These are phyloP conservation scores for Cyclospora cayetanensis DNA, from an alignment of 169 alveolate species.

Conservation along the genomic window DNA sequence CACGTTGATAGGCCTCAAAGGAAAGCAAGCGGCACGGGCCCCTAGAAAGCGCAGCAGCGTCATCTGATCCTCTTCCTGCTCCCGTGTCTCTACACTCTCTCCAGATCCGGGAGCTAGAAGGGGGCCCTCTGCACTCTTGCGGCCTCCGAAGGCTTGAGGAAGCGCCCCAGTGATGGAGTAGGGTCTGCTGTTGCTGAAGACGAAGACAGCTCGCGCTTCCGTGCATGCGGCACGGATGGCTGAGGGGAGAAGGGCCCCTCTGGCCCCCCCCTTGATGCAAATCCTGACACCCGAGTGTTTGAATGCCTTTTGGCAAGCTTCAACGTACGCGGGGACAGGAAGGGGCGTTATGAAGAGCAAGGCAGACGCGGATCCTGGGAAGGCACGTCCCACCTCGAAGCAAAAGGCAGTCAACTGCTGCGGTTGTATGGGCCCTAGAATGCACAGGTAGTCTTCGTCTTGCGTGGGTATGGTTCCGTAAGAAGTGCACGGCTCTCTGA, in stretches of 20 bases:
- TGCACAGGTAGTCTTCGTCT: conserved; percentile 72
- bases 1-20: conserved; percentile 41
- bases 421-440: conserved; percentile 76
- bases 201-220: conserved; percentile 55
- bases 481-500: conserved; percentile 68
- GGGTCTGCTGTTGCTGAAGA: conserved; percentile 63
- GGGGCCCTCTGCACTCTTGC: neutral
- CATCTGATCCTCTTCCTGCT: conserved; percentile 68
- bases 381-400: conserved; percentile 27
- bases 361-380: conserved; percentile 35
- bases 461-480: conserved; percentile 70
- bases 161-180: neutral
- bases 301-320: neutral
- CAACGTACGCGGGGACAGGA: conserved; percentile 37
- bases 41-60: conserved; percentile 67
- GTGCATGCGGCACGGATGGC: conserved; percentile 23
- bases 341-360: conserved; percentile 57
- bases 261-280: conserved; percentile 53
- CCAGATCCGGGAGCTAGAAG: conserved; percentile 16
- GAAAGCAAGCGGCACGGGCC: conserved; percentile 45
- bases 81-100: conserved; percentile 62
- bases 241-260: conserved; percentile 45
- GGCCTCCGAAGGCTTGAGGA: neutral
- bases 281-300: neutral
- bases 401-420: conserved; percentile 37